Evolutionary conservation across 2,329 filamentous ascomycete species (phyloP), one percentile per base, ranked within the genome.

Genomic region (Hypoxylon sp.): DNA sequence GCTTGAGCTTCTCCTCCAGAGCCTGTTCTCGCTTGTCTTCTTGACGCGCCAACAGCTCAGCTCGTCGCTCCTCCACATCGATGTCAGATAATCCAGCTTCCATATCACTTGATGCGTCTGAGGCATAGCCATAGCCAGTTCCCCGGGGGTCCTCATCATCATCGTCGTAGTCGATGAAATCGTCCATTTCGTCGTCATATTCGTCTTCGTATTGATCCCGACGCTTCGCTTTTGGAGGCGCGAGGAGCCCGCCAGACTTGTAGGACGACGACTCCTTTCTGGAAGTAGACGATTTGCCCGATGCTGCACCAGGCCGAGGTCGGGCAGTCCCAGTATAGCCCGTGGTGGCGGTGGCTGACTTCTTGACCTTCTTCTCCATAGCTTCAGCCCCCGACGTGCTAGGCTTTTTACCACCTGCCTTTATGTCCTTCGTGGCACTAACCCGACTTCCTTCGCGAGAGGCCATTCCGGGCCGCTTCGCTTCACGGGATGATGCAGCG

Each of bases 31-130:
- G 80, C 77, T 86, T 90, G 59, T 94, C 91, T 73, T 94, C 91
- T 48, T 84, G 83, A 46, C 85, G 85, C 22, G 90, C 91, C 56
- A 84, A 81, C 28, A 80, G 77, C 62, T 89, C 84, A 1, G 91
- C 89, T 51, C 79, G 74, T 48, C 82, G 79, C 74, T 94, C 91
- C 75, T 94, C 91, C 34, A 84, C 80, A 64, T 93, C 90, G 54
- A 94, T 86, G 69, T 93, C 91, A 63, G 89, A 89, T 37, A 90
- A 75, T 32, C 90, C 90, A 1, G 90, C 91, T 75, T 93, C 91
- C 89, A 93, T 93, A 70, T 92, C 91, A 5, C 89, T 92, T 4
- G 89, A 91, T 5, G 75, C 87, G 56, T 90, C 90, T 0, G 87
- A 89, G 2, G 81, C 84, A 67, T 91, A 89, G 49, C 81, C 82